Evolutionary conservation across 2,329 filamentous ascomycete genomes (phyloP), one percentile per base, ranked within the genome.

Genomic region (Colletotrichum sp.): DNA sequence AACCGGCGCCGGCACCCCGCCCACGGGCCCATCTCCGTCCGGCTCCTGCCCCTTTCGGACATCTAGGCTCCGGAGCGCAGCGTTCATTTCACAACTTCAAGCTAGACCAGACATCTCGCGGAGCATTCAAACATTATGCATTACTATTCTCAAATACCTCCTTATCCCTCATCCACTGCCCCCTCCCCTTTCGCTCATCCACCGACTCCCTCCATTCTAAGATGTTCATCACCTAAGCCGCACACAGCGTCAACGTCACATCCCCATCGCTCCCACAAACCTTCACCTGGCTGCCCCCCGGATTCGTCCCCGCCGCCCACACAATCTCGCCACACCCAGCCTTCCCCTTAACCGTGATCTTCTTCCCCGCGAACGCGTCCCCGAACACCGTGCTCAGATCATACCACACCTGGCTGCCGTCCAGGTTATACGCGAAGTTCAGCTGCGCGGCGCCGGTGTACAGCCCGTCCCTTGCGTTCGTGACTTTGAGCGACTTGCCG

Each of bases 301-400:
- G 84, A 10, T 83, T 82, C 8, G 80, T 78, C 6, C 86, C 86
- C 5, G 80, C 76, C 0, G 77, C 62, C 85, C 85, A 87, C 10
- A 81, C 79, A 49, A 87, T 87, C 6, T 78, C 68, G 2, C 82
- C 81, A 80, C 86, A 87, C 3, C 75, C 78, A 7, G 71, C 44
- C 49, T 83, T 77, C 44, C 78, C 78, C 13, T 78, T 78, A 13
- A 82, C 80, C 7, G 79, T 80, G 10, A 87, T 26, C 79, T 83
- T 84, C 63, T 80, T 75, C 9, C 84, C 84, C 15, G 64, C 69
- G 28, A 87, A 86, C 6, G 82, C 78, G 70, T 86, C 82, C n/a
- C 86, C 86, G 64, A 87, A 87, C 18, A 86, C 83, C 75, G 82
- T 81, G 79, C 80, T 84, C 28, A 87, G 79, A 75, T 87, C 86